Conservation (phyloP, 352 stramenopile species). For the Pythium biforme region DNA sequence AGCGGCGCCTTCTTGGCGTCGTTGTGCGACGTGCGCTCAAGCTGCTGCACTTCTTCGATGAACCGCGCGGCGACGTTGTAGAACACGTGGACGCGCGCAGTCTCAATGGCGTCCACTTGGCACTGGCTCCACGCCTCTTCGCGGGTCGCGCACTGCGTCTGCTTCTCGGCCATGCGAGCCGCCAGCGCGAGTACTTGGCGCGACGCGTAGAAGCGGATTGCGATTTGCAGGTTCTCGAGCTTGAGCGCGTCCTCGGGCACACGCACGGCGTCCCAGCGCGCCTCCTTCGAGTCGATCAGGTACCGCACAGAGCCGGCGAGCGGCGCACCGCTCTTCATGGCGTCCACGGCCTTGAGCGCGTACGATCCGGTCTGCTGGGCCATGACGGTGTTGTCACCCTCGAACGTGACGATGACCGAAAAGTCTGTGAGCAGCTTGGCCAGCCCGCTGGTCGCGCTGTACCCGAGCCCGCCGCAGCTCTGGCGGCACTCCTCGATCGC, state of each 20-base stretch:
- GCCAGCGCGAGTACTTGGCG: conserved; percentile 44
- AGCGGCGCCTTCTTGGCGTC: conserved; percentile 28
- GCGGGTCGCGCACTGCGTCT: conserved; percentile 8
- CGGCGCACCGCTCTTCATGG: conserved; percentile 41
- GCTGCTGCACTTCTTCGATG: conserved; percentile 49
- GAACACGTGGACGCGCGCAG: conserved; percentile 72
- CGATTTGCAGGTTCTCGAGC: conserved; percentile 33
- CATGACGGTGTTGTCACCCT: conserved; percentile 97
- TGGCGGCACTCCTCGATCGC: conserved; percentile 95
- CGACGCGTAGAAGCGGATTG: conserved; percentile 55
- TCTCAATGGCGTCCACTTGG: conserved; percentile 74
- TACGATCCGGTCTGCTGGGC: conserved; percentile 90
- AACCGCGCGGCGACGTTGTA: conserved; percentile 67
- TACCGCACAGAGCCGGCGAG: conserved; percentile 66
- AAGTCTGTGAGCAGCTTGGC: conserved; percentile 92
- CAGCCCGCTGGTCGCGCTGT: conserved; percentile 89
- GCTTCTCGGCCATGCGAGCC: conserved; percentile 31
- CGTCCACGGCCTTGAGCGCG: conserved; percentile 61
- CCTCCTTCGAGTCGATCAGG: conserved; percentile 30
- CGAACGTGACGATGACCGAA: conserved; percentile 95
- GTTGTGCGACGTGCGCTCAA: conserved; percentile 24
- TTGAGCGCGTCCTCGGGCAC: conserved; percentile 34
- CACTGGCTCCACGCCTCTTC: conserved; percentile 60
- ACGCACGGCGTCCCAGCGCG: conserved; percentile 36
- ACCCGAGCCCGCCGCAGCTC: conserved; percentile 94